phyloP scores from a whole-genome alignment of 1,139 yeast genomes.

The Suhomyces bokatorum region DNA sequence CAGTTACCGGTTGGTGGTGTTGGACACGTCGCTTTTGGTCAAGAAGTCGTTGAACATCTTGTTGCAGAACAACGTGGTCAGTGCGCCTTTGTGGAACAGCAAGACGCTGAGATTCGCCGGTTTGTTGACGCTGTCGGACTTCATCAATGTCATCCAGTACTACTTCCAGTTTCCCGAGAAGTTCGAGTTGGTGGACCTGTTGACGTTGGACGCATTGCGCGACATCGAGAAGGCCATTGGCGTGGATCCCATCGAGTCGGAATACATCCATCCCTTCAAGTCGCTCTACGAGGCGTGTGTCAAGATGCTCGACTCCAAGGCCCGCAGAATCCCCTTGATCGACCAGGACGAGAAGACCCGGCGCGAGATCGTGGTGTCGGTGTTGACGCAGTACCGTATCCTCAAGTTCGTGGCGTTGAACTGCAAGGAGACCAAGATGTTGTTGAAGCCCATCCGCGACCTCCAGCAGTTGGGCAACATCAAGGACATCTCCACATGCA shows the following conservation, averaged over 20 bases:
- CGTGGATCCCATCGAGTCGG: slow-evolving; percentile 84
- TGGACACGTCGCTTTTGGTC: slow-evolving; percentile 87
- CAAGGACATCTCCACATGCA: slow-evolving; percentile 69
- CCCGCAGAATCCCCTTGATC: slow-evolving; percentile 90
- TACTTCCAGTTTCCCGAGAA: slow-evolving; percentile 90
- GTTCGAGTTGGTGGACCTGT: slow-evolving; percentile 82
- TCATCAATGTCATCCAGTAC: slow-evolving; percentile 92
- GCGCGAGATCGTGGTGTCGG: slow-evolving; percentile 92
- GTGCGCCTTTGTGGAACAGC: slow-evolving; percentile 97
- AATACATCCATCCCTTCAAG: slow-evolving; percentile 88
- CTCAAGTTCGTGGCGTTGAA: slow-evolving; percentile 93
- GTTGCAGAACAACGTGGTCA: slow-evolving; percentile 89
- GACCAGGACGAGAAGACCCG: slow-evolving; percentile 93
- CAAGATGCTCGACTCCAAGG: slow-evolving; percentile 84
- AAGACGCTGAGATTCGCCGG: slow-evolving; percentile 92
- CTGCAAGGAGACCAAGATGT: slow-evolving; percentile 89
- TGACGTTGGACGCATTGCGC: slow-evolving; percentile 80
- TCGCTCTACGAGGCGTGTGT: slow-evolving; percentile 92
- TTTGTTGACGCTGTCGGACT: slow-evolving; percentile 85
- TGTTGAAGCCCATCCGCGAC: slow-evolving; percentile 72
- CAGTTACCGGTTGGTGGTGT: slow-evolving; percentile 85
- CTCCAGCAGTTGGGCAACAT: slow-evolving; percentile 62
- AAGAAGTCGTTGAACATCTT: slow-evolving; percentile 89
- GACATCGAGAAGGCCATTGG: slow-evolving; percentile 89
- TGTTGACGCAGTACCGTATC: slow-evolving; percentile 93